phyloP scores from a whole-genome alignment of 1,284 basidiomycete species.

The Somion occarium region DNA sequence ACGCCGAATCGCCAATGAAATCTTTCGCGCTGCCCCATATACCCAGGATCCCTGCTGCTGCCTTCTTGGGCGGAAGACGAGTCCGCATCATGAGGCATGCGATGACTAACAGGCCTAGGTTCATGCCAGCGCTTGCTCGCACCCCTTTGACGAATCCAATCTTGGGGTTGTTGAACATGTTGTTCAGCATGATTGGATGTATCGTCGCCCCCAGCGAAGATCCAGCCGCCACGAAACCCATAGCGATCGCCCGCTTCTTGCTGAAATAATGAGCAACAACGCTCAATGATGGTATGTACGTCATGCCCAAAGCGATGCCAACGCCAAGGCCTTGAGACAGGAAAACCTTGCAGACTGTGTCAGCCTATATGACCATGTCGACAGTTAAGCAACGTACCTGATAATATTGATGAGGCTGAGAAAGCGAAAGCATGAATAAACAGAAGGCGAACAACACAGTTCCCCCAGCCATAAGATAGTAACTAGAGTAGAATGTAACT shows the following conservation, averaged over 20 bases:
- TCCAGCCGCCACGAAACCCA: constrained; percentile 1
- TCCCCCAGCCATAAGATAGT: not conserved
- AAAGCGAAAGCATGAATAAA: constrained; percentile 25
- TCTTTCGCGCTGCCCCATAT: not conserved
- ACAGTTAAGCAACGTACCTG: constrained; percentile 19
- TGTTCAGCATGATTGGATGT: constrained; percentile 27
- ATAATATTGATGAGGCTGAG: constrained; percentile 19
- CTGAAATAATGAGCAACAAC: constrained; percentile 1
- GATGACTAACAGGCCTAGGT: constrained; percentile 12
- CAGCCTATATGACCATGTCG: not conserved
- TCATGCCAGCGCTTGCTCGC: constrained; percentile 13
- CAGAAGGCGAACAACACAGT: not conserved
- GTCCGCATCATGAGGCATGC: constrained; percentile 12
- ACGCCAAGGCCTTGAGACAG: constrained; percentile 1
- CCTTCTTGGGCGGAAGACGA: constrained; percentile 4
- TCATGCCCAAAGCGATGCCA: not conserved
- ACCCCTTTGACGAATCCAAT: constrained; percentile 24
- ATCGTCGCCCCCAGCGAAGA: constrained; percentile 22
- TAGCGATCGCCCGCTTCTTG: not conserved
- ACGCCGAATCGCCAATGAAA: constrained; percentile 8
- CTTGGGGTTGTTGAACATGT: constrained; percentile 18
- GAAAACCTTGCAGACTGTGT: not conserved
- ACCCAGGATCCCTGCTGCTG: not conserved
- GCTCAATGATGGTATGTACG: not conserved
- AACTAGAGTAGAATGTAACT: constrained; percentile 1